These are phyloP conservation scores for Hawksworthiomyces lignivorus DNA, from an alignment of 2,329 filamentous ascomycete genomes.

Conservation along the genomic window DNA sequence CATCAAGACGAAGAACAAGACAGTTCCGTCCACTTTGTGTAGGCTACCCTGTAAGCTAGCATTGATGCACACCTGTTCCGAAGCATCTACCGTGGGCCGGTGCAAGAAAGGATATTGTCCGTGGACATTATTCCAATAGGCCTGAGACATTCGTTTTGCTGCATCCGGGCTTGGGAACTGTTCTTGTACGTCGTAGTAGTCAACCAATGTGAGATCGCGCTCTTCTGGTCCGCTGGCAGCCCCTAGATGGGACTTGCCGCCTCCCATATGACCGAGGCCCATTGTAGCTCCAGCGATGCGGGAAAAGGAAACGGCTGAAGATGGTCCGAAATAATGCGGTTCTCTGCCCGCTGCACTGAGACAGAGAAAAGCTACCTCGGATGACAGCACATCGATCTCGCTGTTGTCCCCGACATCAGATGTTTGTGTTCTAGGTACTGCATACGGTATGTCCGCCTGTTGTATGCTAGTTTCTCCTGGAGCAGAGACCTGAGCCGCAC, in stretches of 20 bases:
- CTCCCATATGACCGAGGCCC: conserved; percentile 7
- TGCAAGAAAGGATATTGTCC: conserved; percentile 27
- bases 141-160: conserved; percentile 17
- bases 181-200: not conserved
- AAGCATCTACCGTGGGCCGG: conserved; percentile 16
- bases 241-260: no score
- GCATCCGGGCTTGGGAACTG: conserved; percentile 13
- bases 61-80: not conserved
- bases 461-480: no score
- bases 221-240: not conserved
- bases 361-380: conserved; percentile 25
- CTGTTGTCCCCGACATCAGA: not conserved
- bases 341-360: conserved; percentile 25
- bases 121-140: conserved; percentile 27
- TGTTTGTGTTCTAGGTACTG: no score
- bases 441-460: no score
- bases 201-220: not conserved
- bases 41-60: not conserved
- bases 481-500: no score
- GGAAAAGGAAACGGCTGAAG: conserved; percentile 26
- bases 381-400: conserved; percentile 16
- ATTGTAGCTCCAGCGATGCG: conserved; percentile 21
- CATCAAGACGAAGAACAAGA: not conserved
- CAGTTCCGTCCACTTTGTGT: not conserved
- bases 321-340: conserved; percentile 30